phyloP scores from a whole-genome alignment of 495 filamentous ascomycete genomes.

The Cudoniella acicularis region DNA sequence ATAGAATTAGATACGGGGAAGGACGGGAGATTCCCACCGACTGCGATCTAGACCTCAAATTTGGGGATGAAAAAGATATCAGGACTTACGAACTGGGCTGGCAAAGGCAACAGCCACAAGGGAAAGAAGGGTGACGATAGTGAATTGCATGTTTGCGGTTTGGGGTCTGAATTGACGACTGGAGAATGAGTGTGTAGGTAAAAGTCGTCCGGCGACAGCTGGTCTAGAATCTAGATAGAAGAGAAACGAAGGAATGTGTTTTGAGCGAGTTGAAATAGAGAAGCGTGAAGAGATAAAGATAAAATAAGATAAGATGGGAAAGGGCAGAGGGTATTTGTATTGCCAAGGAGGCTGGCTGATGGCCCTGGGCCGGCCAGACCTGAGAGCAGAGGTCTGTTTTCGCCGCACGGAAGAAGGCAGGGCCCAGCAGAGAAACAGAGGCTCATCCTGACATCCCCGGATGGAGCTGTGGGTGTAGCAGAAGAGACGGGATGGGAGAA shows the following conservation, averaged over 20 bases:
- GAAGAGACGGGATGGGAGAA: background rate
- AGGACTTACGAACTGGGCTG: conserved; percentile 33
- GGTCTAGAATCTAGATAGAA: conserved; percentile 15
- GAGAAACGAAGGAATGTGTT: conserved; percentile 18
- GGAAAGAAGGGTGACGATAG: conserved; percentile 40
- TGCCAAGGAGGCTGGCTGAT: conserved; percentile 16
- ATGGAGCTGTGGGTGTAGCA: background rate
- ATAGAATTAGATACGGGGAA: too few species aligned
- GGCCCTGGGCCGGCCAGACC: background rate
- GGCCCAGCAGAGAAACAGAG: background rate
- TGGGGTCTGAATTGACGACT: conserved; percentile 15
- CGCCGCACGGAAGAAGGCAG: background rate
- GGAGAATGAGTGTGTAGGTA: conserved; percentile 6
- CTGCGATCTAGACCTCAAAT: background rate
- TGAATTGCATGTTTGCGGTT: conserved; percentile 50
- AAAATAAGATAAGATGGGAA: conserved; percentile 17
- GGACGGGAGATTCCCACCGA: too few species aligned
- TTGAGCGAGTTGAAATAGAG: conserved; percentile 21
- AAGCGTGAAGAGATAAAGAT: conserved; percentile 16
- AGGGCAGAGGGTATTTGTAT: conserved; percentile 32
- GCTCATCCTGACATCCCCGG: background rate
- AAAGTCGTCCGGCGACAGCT: conserved; percentile 47
- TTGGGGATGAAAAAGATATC: background rate
- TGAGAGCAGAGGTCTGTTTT: conserved; percentile 1
- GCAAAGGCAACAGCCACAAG: conserved; percentile 42